Evolutionary conservation across 2,329 filamentous ascomycete genomes (phyloP), one percentile per base, ranked within the genome.

Genomic region (Alternaria angustiovoidea): DNA sequence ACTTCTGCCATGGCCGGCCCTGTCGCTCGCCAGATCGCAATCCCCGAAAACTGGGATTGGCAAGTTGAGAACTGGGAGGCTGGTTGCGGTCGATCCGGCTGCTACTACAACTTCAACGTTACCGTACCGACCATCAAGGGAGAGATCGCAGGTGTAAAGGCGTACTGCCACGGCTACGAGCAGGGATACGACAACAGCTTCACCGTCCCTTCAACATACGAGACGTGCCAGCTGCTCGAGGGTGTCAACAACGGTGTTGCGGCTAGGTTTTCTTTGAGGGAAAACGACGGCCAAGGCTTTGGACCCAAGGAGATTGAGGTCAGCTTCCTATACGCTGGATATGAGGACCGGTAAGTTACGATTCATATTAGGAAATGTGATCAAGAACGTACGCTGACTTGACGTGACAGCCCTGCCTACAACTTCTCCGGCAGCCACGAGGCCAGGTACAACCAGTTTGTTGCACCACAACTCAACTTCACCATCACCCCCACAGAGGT

Each of bases 101-200:
- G 68, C 59, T 66, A 56, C 57, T 71, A 70, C 62, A 32, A 60
- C 59, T 71, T 71, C 64, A 68, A 72, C 54, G 39, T 72, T 11
- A 68, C 64, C 1, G 55, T 68, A 2, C 70, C 68, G 2, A 54
- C 54, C 2, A 51, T 66, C 12, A 32, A 52, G 3, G 51, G 48
- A 12, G 42, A 61, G n/a, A 65, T 66, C 20, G 41, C 22, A 1
- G 61, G 61, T 26, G 65, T 64, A 14, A 63, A 57, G 36, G 69
- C 63, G 5, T 57, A 61, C 48, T 71, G 68, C 62, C 32, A n/a
- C n/a, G 65, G 65, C 20, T 41, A 51, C 46, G 68, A 72, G 34
- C 51, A 61, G 11, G 61, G 67, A 0, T 62, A 64, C 39, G 62
- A 65, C 14, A 57, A 54, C 43, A 38, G 62, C n/a, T 60, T 56